Conservation (phyloP, 2,329 filamentous ascomycete species). For the Gremmenia infestans region DNA sequence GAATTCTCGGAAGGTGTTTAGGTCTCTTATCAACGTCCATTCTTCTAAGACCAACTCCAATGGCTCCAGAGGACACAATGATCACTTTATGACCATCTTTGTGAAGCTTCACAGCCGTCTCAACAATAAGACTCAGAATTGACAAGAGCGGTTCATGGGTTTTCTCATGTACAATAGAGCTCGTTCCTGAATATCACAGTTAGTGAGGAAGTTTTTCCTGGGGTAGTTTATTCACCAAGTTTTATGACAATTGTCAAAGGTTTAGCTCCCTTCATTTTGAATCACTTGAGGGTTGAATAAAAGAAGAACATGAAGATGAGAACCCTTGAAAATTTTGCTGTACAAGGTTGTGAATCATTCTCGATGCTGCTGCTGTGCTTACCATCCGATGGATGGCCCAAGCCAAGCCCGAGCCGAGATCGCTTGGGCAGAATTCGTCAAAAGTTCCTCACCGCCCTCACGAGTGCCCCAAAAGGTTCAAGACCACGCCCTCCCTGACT, state of each 20-base stretch:
- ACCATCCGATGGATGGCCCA: not conserved
- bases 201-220: slow-evolving; percentile 6
- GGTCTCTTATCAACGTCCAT: slow-evolving; percentile 87
- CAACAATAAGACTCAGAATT: slow-evolving; percentile 86
- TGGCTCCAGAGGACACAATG: slow-evolving; percentile 94
- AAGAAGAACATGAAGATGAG: not conserved
- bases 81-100: slow-evolving; percentile 92
- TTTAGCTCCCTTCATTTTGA: slow-evolving; percentile 47
- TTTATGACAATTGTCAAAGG: slow-evolving; percentile 65
- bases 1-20: slow-evolving; percentile 83
- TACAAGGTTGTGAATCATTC: not conserved
- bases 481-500: slow-evolving; percentile 5
- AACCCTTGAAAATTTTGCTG: not conserved
- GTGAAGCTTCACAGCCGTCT: slow-evolving; percentile 81
- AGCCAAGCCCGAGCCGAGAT: not conserved
- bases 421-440: not conserved
- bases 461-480: slow-evolving; percentile 4
- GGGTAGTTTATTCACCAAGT: slow-evolving; percentile 45
- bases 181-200: slow-evolving; percentile 63
- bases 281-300: not conserved
- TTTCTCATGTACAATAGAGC: slow-evolving; percentile 96
- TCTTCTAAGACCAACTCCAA: slow-evolving; percentile 84
- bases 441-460: not conserved
- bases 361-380: not conserved
- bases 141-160: slow-evolving; percentile 91